These are phyloP conservation scores for Backusella australiensis DNA, from an alignment of 192 early-diverging fungal genomes.

Conservation along the genomic window DNA sequence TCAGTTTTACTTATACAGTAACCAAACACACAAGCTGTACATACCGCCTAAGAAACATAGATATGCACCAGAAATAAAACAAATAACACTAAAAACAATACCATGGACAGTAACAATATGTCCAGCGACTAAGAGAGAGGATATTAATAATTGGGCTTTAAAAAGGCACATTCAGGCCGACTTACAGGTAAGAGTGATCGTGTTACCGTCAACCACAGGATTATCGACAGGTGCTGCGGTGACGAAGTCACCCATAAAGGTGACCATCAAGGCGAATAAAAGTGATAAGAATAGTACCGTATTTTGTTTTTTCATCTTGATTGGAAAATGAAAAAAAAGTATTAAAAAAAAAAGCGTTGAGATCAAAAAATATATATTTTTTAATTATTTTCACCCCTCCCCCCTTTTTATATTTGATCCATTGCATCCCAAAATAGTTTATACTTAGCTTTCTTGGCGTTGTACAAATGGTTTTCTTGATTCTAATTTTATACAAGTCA, in stretches of 20 bases:
- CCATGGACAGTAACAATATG: slow-evolving; percentile 20
- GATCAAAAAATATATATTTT: neutral
- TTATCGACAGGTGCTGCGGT: slow-evolving; percentile 3
- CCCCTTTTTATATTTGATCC: neutral
- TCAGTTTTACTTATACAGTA: neutral
- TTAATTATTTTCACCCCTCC: neutral
- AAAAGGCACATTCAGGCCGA: neutral
- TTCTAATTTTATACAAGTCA: slow-evolving; percentile 5
- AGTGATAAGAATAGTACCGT: neutral
- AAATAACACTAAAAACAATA: slow-evolving; percentile 29
- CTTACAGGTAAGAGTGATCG: slow-evolving; percentile 5
- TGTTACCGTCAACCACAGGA: neutral
- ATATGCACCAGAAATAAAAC: slow-evolving; percentile 29
- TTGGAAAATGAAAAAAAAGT: neutral
- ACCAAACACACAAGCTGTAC: neutral
- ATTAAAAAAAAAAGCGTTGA: neutral
- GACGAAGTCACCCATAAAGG: slow-evolving; percentile 18
- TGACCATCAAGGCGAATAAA: slow-evolving; percentile 2
- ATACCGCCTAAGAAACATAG: slow-evolving; percentile 29
- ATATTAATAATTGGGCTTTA: neutral
- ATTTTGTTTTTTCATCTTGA: neutral
- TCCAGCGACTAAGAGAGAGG: slow-evolving; percentile 5
- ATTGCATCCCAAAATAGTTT: neutral
- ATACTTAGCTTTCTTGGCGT: neutral
- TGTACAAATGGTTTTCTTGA: neutral